Conservation (phyloP, 306 rosid species). For the Medicago ruthenica region DNA sequence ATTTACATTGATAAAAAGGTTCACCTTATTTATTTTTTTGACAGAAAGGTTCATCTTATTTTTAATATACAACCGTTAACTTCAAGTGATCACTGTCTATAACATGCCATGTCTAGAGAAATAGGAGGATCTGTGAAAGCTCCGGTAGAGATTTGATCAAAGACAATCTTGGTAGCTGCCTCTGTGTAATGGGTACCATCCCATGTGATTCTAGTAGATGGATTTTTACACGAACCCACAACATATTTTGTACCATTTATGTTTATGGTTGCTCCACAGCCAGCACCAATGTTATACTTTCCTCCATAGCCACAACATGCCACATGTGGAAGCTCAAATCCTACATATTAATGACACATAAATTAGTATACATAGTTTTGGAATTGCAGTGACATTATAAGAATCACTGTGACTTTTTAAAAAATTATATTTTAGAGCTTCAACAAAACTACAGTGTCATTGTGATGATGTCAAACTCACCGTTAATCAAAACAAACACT, state of each 20-base stretch:
- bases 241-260: slow-evolving; percentile 11
- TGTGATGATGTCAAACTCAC: no score
- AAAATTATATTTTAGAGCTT: no score
- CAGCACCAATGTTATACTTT: slow-evolving; percentile 39
- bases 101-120: slow-evolving; percentile 50
- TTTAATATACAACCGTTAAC: background rate
- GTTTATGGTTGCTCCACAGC: slow-evolving; percentile 43
- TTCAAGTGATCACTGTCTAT: background rate
- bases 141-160: slow-evolving; percentile 49
- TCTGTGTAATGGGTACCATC: slow-evolving; percentile 66
- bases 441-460: background rate
- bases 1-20: no score
- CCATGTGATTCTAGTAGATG: slow-evolving; percentile 49
- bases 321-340: slow-evolving; percentile 53
- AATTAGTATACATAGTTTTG: background rate
- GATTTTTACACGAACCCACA: slow-evolving; percentile 41
- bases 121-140: slow-evolving; percentile 56
- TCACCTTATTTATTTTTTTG: no score
- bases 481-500: no score
- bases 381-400: background rate
- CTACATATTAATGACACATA: slow-evolving; percentile 30
- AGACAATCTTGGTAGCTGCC: slow-evolving; percentile 54
- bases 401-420: no score
- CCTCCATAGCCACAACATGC: slow-evolving; percentile 70
- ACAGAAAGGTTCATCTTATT: background rate